These are phyloP conservation scores for Globisporangium parvum DNA, from an alignment of 352 stramenopile species.

Conservation along the genomic window DNA sequence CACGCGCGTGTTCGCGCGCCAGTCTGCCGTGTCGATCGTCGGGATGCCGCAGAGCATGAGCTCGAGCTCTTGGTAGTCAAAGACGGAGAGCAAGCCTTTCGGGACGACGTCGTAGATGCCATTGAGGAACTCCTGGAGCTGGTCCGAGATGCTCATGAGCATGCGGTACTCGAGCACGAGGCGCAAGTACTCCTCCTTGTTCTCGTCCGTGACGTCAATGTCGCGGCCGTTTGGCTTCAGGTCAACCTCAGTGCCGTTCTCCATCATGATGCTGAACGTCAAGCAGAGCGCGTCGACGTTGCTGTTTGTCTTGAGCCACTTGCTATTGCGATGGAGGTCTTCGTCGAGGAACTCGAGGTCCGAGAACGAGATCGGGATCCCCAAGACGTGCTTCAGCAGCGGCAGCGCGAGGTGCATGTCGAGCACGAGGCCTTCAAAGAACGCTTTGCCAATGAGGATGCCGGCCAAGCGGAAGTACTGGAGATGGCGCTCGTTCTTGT, in stretches of 20 bases:
- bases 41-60: constrained; percentile 71
- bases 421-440: constrained; percentile 60
- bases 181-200: constrained; percentile 91
- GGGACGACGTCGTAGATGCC: constrained; percentile 77
- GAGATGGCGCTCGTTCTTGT: constrained; percentile 38
- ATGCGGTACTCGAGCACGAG: constrained; percentile 70
- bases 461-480: constrained; percentile 56
- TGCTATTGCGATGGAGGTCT: constrained; percentile 57
- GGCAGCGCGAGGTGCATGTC: constrained; percentile 56
- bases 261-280: constrained; percentile 69
- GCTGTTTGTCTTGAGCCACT: constrained; percentile 58
- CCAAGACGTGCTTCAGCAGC: constrained; percentile 65
- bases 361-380: constrained; percentile 73
- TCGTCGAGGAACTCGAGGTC: constrained; percentile 72
- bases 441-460: constrained; percentile 53
- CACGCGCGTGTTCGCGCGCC: constrained; percentile 49
- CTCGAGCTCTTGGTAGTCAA: constrained; percentile 81
- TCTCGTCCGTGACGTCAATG: constrained; percentile 94
- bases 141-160: constrained; percentile 61
- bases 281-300: constrained; percentile 49
- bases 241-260: constrained; percentile 73
- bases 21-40: constrained; percentile 62
- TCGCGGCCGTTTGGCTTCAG: constrained; percentile 86
- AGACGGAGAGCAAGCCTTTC: constrained; percentile 49
- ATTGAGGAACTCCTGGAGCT: constrained; percentile 56